phyloP scores from a whole-genome alignment of 148 eudicot species.

The Vaccinium vitisidaea region DNA sequence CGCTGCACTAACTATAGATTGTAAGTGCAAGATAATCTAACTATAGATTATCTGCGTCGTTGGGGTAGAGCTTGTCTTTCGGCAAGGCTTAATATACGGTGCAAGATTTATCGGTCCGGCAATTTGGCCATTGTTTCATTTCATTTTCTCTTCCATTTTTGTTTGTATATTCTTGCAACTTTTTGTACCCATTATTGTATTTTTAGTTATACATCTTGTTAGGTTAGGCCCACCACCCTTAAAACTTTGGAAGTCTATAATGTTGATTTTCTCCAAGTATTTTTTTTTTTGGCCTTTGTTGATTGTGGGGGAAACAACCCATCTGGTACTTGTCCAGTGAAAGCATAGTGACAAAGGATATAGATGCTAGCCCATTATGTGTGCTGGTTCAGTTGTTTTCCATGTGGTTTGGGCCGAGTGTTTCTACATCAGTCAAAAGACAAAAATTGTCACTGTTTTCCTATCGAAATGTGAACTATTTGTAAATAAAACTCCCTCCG shows the following conservation, averaged over 20 bases:
- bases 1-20: conserved; percentile 18
- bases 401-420: conserved; percentile 15
- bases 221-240: not conserved
- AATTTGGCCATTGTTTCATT: not conserved
- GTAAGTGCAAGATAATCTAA: too few relatives aligned
- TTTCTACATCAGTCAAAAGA: not conserved
- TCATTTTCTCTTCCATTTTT: not conserved
- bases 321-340: not conserved
- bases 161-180: not conserved
- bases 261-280: not conserved
- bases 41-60: too few relatives aligned
- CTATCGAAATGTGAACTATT: not conserved
- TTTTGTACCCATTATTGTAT: not conserved
- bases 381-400: not conserved
- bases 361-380: not conserved
- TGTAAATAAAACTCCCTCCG: not conserved
- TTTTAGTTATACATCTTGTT: not conserved
- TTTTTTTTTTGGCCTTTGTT: not conserved
- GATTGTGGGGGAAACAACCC: not conserved
- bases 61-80: too few relatives aligned
- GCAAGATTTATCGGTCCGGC: not conserved
- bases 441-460: not conserved
- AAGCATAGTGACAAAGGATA: not conserved
- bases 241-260: not conserved
- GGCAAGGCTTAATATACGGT: not conserved